Percentiles rank a stretch among this genome's conserved stretches.
phyloP scores from a whole-genome alignment of 495 filamentous ascomycete genomes.

The Aspergillus heteromorphus region DNA sequence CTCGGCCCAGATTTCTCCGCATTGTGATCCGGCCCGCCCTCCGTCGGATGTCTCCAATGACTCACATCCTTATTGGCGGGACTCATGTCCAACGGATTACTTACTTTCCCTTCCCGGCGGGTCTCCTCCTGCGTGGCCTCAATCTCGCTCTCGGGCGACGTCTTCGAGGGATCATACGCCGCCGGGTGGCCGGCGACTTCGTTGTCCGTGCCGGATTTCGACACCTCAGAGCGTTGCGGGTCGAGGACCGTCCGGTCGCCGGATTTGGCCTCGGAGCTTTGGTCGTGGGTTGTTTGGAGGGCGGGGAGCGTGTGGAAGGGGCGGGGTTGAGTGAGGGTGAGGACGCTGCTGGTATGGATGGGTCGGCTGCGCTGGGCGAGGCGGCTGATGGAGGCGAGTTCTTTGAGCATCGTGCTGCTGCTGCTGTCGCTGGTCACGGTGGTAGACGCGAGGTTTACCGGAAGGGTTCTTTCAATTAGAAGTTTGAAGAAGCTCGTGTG shows the following conservation, averaged over 20 bases:
- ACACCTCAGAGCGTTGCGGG: conserved; percentile 51
- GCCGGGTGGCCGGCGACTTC: conserved; percentile 42
- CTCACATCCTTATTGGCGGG: conserved; percentile 57
- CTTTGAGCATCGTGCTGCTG: conserved; percentile 20
- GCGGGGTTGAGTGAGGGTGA: neutral
- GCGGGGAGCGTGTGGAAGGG: conserved; percentile 4
- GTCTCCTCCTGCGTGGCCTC: conserved; percentile 33
- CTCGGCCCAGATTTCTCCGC: conserved; percentile 37
- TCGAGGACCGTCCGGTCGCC: conserved; percentile 52
- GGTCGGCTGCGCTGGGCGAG: conserved; percentile 1
- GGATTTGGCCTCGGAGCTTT: conserved; percentile 30
- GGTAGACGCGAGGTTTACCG: no score
- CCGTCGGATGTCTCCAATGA: conserved; percentile 35
- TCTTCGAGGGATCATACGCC: conserved; percentile 56
- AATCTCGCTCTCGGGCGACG: conserved; percentile 51
- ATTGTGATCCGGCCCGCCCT: conserved; percentile 45
- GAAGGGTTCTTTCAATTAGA: neutral
- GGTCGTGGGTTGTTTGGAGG: conserved; percentile 8
- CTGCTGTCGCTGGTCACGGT: no score
- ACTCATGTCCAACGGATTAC: conserved; percentile 53
- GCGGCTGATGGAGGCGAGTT: conserved; percentile 20
- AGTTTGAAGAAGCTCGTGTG: neutral
- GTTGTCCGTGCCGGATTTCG: conserved; percentile 54
- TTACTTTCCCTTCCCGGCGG: conserved; percentile 19
- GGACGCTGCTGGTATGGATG: neutral